Conservation (phyloP, 495 filamentous ascomycete species). For the Astrothelium macrocarpum region DNA sequence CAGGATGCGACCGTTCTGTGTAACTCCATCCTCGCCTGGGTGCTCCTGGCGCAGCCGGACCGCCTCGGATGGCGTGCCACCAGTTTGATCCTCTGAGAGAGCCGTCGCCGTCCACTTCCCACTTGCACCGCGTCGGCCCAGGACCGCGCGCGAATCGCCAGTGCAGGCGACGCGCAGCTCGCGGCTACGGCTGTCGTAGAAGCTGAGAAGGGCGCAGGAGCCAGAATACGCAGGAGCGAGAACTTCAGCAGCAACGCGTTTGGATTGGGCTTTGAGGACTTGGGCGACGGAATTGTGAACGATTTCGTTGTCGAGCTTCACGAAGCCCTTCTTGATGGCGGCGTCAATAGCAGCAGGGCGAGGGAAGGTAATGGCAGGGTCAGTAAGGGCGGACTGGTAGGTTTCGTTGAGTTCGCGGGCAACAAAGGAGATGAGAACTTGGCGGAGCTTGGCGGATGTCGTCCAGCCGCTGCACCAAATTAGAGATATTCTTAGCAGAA, state of each 20-base stretch:
- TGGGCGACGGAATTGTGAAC: constrained; percentile 80
- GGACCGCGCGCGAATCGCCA: constrained; percentile 86
- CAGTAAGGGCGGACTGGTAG: constrained; percentile 65
- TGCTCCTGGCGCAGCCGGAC: constrained; percentile 73
- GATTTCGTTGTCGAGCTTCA: constrained; percentile 84
- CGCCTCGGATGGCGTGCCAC: constrained; percentile 71
- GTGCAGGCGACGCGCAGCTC: constrained; percentile 85
- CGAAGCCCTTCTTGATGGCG: constrained; percentile 88
- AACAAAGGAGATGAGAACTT: constrained; percentile 82
- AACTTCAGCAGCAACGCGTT: constrained; percentile 75
- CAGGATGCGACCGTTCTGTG: constrained; percentile 78
- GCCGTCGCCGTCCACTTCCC: constrained; percentile 92
- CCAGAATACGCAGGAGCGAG: constrained; percentile 90
- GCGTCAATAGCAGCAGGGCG: constrained; percentile 69
- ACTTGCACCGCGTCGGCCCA: constrained; percentile 64
- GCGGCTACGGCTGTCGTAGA: constrained; percentile 82
- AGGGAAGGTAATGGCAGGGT: constrained; percentile 50
- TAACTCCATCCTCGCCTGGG: constrained; percentile 75
- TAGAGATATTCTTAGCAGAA: not conserved
- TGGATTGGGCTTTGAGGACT: constrained; percentile 78
- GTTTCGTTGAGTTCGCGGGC: constrained; percentile 89
- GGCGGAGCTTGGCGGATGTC: constrained; percentile 89
- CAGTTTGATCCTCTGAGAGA: constrained; percentile 88
- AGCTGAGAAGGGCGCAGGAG: constrained; percentile 89
- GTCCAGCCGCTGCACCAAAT: constrained; percentile 71